phyloP scores from a whole-genome alignment of 2,329 filamentous ascomycete genomes.

The Pyricularia sp. region DNA sequence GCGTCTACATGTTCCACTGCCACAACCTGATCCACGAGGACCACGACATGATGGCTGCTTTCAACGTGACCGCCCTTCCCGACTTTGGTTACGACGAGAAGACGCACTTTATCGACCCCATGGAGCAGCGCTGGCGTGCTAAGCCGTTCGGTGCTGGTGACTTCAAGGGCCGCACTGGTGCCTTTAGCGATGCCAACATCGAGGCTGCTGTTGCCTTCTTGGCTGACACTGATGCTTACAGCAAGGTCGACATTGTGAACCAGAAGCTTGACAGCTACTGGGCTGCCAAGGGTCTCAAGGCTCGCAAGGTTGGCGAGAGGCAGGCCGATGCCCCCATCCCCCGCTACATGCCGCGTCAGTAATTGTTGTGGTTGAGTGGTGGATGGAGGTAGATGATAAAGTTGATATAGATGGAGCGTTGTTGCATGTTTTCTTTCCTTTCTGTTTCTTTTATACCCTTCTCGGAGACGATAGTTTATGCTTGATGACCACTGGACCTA shows the following conservation, averaged over 20 bases:
- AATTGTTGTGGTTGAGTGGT: background rate
- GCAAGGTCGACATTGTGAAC: constrained; percentile 11
- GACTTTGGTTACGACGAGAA: constrained; percentile 29
- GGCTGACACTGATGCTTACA: constrained; percentile 18
- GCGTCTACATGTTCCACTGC: constrained; percentile 40
- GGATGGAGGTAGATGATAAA: too few relatives aligned
- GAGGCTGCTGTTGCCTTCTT: constrained; percentile 13
- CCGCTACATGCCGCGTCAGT: background rate
- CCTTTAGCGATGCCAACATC: constrained; percentile 16
- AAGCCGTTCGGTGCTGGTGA: constrained; percentile 15
- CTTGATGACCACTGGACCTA: background rate
- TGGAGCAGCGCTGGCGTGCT: constrained; percentile 25
- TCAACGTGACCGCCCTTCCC: constrained; percentile 28
- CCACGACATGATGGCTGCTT: constrained; percentile 35
- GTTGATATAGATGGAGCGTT: background rate
- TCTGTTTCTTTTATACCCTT: background rate
- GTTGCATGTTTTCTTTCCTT: background rate
- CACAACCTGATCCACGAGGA: constrained; percentile 37
- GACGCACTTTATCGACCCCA: constrained; percentile 24
- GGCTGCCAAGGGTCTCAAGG: constrained; percentile 10
- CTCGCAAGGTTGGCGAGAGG: constrained; percentile 1
- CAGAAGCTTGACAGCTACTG: constrained; percentile 18
- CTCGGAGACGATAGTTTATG: background rate
- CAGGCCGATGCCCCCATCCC: background rate
- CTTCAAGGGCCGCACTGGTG: constrained; percentile 13